phyloP scores from a whole-genome alignment of 2,329 filamentous ascomycete genomes.

The Colletotrichum sp. region DNA sequence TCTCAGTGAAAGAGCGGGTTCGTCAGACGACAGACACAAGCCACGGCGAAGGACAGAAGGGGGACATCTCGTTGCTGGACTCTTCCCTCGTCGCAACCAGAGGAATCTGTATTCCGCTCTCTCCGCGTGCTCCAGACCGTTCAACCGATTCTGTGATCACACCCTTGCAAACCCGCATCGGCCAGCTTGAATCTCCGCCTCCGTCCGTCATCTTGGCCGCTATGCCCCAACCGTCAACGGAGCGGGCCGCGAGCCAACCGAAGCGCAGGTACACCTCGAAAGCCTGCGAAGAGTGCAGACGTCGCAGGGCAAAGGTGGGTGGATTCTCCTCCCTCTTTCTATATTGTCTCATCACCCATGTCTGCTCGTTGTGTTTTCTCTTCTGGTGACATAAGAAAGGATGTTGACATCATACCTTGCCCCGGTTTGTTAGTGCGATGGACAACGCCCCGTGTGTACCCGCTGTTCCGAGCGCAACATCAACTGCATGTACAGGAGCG shows the following conservation, averaged over 20 bases:
- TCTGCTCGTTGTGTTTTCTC: neutral
- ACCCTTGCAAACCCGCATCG: neutral
- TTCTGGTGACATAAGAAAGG: no score
- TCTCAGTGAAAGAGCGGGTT: neutral
- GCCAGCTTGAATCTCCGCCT: neutral
- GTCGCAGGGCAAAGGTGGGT: conserved; percentile 38
- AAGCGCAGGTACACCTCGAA: conserved; percentile 26
- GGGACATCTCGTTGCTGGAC: neutral
- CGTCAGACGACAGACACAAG: neutral
- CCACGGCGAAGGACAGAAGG: neutral
- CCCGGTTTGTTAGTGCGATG: conserved; percentile 33
- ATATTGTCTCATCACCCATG: neutral
- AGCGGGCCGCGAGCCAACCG: conserved; percentile 8
- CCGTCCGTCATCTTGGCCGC: neutral
- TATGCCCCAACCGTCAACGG: conserved; percentile 8
- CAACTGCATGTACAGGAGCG: conserved; percentile 32
- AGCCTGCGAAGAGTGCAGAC: conserved; percentile 41
- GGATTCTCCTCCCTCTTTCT: neutral
- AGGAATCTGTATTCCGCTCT: neutral
- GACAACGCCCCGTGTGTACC: conserved; percentile 33
- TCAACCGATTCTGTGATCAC: neutral
- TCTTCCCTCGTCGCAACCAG: neutral
- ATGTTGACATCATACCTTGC: neutral
- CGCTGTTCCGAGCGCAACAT: conserved; percentile 33
- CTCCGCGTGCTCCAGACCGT: neutral